Conservation (phyloP, 108 stramenopile genomes). For the Skeletonema potamos region DNA sequence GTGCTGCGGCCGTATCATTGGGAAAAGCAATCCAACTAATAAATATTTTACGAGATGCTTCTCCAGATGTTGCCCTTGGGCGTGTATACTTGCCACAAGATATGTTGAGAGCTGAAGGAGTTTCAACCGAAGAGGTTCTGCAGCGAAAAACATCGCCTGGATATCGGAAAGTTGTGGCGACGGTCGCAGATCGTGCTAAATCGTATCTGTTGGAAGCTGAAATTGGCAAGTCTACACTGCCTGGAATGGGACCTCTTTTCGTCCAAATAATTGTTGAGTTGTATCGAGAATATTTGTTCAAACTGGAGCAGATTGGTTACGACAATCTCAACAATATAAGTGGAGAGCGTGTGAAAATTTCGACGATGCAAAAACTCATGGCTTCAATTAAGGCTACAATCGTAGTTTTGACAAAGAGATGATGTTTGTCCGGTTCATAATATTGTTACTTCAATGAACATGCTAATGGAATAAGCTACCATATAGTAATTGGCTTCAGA, state of each 20-base stretch:
- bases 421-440: too few relatives aligned
- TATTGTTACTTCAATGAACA: too few relatives aligned
- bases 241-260: constrained; percentile 20
- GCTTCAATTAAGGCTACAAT: neutral
- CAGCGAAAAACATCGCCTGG: constrained; percentile 2
- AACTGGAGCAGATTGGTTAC: constrained; percentile 10
- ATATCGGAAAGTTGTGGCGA: constrained; percentile 14
- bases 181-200: constrained; percentile 13
- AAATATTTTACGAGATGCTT: constrained; percentile 30
- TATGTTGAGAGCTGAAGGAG: constrained; percentile 1
- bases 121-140: neutral
- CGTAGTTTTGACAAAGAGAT: neutral
- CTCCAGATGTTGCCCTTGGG: constrained; percentile 18
- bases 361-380: neutral
- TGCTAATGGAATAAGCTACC: too few relatives aligned
- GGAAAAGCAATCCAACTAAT: constrained; percentile 35
- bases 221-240: constrained; percentile 14
- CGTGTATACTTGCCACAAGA: constrained; percentile 31
- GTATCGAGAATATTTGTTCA: constrained; percentile 26
- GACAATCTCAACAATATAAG: constrained; percentile 6
- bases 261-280: constrained; percentile 38
- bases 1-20: constrained; percentile 22
- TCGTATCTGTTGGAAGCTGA: constrained; percentile 11
- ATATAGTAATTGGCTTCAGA: too few relatives aligned
- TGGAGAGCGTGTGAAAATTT: constrained; percentile 10